Base-by-base conservation (phyloP, 371 early-diverging fungal species). In the Circinella umbellata region DNA sequence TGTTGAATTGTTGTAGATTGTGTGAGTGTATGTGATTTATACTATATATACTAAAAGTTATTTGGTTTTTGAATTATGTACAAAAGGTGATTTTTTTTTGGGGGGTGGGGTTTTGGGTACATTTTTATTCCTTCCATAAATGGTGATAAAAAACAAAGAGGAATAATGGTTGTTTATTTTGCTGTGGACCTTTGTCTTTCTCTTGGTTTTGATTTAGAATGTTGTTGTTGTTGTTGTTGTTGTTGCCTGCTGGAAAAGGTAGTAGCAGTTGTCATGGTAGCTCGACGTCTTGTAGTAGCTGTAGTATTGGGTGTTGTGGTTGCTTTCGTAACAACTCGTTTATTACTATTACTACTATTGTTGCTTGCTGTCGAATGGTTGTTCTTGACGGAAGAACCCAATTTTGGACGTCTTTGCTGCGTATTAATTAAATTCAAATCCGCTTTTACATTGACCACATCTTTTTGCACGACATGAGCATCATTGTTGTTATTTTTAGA, bases 161-260 rank as follows among this genome's bases (percentile, higher is more conserved):
- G 15, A 18, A 20, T 9, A 15, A 47, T 9, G 51, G 15, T 14
- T 5, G 15, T 51, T 51, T 51, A 51, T 51, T 51, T 51, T 51
- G 51, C 14, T 51, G 42, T 42, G 42, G 42, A 42, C 9, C 42
- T 6, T 27, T 27, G 27, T 11, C 1, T 6, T 27, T 27, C 1
- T 11, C 1, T 47, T 47, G 47, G 9, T 47, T 47, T 47, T 47
- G 47, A 9, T 51, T 51, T 42, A 11, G 42, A 9, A 1, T 51
- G 51, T n/a, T 51, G 51, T 51, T 51, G 51, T 51, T 51, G 51
- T n/a, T 51, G 51, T n/a, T 51, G 51, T 51, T 51, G 51, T 51
- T 51, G 51, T 51, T 47, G 47, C 15, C 15, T 9, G 11, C 51
- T 51, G 8, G 62, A 39, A 37, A n/a, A n/a, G 62, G 62, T 18